Percentiles rank a stretch among this genome's conserved stretches.
Evolutionary conservation across 2,329 filamentous ascomycete species (phyloP).

Genomic region (Trichoderma atroviride): DNA sequence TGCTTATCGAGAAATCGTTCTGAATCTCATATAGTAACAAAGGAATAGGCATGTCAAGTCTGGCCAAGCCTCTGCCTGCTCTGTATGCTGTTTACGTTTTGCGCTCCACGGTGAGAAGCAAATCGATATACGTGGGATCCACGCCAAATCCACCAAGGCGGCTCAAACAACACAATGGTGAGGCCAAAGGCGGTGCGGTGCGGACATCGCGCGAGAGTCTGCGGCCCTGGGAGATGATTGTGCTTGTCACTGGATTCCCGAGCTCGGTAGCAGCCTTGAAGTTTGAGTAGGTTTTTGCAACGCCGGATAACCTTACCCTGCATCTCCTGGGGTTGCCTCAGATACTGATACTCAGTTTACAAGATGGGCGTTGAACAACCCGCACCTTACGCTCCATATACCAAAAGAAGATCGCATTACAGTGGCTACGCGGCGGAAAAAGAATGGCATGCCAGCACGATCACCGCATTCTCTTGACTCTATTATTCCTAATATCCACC

Average conservation of each 20-base stretch:
- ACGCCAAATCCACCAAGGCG: slow-evolving; percentile 86
- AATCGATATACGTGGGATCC: slow-evolving; percentile 83
- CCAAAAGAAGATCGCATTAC: slow-evolving; percentile 63
- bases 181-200: slow-evolving; percentile 76
- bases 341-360: slow-evolving; percentile 13
- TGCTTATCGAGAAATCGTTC: neutral
- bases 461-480: slow-evolving; percentile 65
- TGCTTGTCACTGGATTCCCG: slow-evolving; percentile 84
- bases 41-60: slow-evolving; percentile 43
- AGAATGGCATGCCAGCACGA: slow-evolving; percentile 57
- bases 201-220: slow-evolving; percentile 69
- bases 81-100: slow-evolving; percentile 94
- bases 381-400: slow-evolving; percentile 79
- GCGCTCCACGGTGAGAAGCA: slow-evolving; percentile 74
- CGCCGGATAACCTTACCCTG: neutral
- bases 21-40: neutral
- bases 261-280: slow-evolving; percentile 85
- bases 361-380: slow-evolving; percentile 91
- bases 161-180: slow-evolving; percentile 89
- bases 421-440: slow-evolving; percentile 53
- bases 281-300: slow-evolving; percentile 71
- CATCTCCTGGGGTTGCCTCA: neutral
- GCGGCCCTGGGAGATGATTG: slow-evolving; percentile 90
- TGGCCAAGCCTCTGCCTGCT: slow-evolving; percentile 70
- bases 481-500: slow-evolving; percentile 76